A percentile compares a stretch with the other conserved stretches of the same genome.
These are phyloP conservation scores for Neoboletus subvelutipes DNA, from an alignment of 768 basidiomycete genomes.

Conservation along the genomic window DNA sequence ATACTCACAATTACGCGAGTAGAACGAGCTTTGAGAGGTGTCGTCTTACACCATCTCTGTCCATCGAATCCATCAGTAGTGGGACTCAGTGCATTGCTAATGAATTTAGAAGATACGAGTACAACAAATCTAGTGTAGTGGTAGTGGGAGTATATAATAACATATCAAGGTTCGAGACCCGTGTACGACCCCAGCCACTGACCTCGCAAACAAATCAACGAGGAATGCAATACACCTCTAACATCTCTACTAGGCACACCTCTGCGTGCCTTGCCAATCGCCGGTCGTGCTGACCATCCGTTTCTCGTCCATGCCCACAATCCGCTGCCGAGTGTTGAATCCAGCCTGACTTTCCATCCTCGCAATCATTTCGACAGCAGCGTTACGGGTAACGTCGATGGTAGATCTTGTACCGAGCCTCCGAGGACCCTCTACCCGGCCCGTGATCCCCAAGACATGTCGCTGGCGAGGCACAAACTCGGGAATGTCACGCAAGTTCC, in stretches of 20 bases:
- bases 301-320: conserved; percentile 2
- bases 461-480: conserved; percentile 29
- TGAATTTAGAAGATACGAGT: not conserved
- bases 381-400: conserved; percentile 11
- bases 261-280: conserved; percentile 2
- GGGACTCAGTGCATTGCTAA: not conserved
- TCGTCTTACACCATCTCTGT: not conserved
- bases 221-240: not conserved
- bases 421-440: not conserved
- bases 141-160: not conserved
- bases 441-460: not conserved
- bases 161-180: not conserved
- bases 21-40: no score
- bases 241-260: conserved; percentile 1
- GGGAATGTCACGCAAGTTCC: conserved; percentile 19
- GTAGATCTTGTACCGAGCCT: not conserved
- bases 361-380: conserved; percentile 21
- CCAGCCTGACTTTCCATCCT: conserved; percentile 23
- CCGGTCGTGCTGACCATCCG: conserved; percentile 1
- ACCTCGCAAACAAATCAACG: conserved; percentile 22
- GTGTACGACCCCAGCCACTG: not conserved
- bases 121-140: conserved; percentile 12
- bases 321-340: conserved; percentile 5
- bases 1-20: no score
- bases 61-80: not conserved